Conservation (phyloP, 345 rosid species). For the Lepidium sativum region DNA sequence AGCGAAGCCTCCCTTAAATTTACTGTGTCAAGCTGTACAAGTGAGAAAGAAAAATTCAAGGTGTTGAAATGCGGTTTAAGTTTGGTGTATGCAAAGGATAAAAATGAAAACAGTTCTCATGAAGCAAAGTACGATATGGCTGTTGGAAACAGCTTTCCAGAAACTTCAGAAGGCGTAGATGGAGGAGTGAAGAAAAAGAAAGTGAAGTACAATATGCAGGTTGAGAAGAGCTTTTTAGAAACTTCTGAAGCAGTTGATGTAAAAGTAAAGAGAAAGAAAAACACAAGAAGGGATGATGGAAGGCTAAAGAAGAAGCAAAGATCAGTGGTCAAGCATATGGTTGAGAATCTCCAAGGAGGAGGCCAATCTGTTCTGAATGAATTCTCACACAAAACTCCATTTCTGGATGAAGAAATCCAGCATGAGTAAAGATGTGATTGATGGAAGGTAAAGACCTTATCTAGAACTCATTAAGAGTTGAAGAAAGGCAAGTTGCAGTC, state of each 20-base stretch:
- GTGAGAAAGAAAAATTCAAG: background rate
- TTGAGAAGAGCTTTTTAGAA: background rate
- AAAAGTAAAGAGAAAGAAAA: background rate
- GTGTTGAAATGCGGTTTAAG: conserved; percentile 17
- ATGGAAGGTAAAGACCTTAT: too few relatives aligned
- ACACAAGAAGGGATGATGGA: background rate
- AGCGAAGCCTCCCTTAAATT: conserved; percentile 7
- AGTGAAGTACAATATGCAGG: background rate
- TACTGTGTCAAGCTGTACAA: background rate
- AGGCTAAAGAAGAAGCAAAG: background rate
- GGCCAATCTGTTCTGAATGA: background rate
- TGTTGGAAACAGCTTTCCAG: background rate
- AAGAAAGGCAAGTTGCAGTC: too few relatives aligned
- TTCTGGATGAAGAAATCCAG: background rate
- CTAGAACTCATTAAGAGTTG: too few relatives aligned
- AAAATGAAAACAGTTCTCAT: background rate
- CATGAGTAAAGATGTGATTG: background rate
- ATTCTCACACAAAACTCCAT: background rate
- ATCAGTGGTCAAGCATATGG: background rate
- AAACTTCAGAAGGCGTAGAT: background rate
- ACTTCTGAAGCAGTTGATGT: background rate
- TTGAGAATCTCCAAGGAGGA: background rate
- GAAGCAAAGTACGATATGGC: conserved; percentile 1
- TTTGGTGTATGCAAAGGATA: conserved; percentile 17
- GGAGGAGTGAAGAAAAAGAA: background rate